phyloP scores from a whole-genome alignment of 257 asterid species.

The Jacaranda copaia region DNA sequence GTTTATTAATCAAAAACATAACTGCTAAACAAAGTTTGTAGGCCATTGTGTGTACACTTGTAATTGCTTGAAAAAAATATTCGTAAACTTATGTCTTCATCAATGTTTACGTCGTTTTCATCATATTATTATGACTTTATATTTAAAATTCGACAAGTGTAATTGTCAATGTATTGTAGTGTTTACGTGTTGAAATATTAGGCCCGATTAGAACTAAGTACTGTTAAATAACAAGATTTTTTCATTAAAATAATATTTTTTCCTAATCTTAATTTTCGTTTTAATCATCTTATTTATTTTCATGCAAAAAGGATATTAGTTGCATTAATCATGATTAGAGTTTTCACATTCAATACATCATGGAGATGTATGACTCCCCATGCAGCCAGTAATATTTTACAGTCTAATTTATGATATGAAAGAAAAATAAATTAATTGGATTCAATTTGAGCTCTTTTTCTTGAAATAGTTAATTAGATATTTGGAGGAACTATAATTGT shows the following conservation, averaged over 20 bases:
- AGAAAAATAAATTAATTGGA: background rate
- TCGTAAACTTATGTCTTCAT: background rate
- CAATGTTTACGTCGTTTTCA: constrained; percentile 10
- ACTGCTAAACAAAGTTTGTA: constrained; percentile 32
- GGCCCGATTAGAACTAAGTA: background rate
- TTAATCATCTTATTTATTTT: background rate
- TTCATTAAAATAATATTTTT: background rate
- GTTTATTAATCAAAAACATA: constrained; percentile 28
- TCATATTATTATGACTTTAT: background rate
- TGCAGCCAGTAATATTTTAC: too few species aligned
- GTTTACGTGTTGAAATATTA: constrained; percentile 26
- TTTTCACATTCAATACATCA: too few species aligned
- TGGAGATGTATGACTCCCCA: too few species aligned
- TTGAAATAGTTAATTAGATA: too few species aligned
- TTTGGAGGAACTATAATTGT: too few species aligned
- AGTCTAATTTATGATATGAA: background rate
- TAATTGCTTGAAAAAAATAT: constrained; percentile 20
- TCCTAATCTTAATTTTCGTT: background rate
- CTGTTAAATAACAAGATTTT: constrained; percentile 18
- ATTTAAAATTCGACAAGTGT: background rate
- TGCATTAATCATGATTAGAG: background rate
- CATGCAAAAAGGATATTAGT: background rate
- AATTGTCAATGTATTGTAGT: background rate
- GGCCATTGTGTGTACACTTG: constrained; percentile 42
- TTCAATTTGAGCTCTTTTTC: background rate